Evolutionary conservation across 352 stramenopile species (phyloP).

Genomic region (Phytophthora foliorum): DNA sequence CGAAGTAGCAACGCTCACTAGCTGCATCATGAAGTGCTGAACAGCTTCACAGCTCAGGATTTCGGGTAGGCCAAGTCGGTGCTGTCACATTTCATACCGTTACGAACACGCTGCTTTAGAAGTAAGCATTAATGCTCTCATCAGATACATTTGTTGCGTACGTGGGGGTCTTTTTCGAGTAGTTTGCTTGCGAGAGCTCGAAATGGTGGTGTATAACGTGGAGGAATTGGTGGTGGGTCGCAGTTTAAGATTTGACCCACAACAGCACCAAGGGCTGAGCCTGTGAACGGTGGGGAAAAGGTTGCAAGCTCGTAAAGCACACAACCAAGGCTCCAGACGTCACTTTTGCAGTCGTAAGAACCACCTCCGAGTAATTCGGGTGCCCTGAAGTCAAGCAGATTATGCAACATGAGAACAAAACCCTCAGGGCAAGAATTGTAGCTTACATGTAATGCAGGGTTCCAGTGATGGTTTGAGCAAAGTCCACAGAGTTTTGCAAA

Average conservation of each 20-base stretch:
- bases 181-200: slow-evolving; percentile 39
- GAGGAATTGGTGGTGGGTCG: slow-evolving; percentile 37
- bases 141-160: slow-evolving; percentile 10
- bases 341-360: slow-evolving; percentile 74
- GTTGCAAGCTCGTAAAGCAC: slow-evolving; percentile 83
- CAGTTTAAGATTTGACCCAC: slow-evolving; percentile 63
- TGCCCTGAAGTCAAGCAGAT: slow-evolving; percentile 46
- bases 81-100: slow-evolving; percentile 15
- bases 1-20: slow-evolving; percentile 42
- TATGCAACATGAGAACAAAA: slow-evolving; percentile 7
- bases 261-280: slow-evolving; percentile 63
- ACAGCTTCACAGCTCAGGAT: slow-evolving; percentile 40
- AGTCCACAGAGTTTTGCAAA: slow-evolving; percentile 56
- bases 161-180: slow-evolving; percentile 56
- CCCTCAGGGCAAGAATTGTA: neutral
- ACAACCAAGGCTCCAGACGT: slow-evolving; percentile 89
- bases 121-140: neutral
- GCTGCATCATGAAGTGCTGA: slow-evolving; percentile 39
- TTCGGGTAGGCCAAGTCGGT: slow-evolving; percentile 30
- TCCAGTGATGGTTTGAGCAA: slow-evolving; percentile 66
- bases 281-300: slow-evolving; percentile 68
- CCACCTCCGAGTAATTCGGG: slow-evolving; percentile 79
- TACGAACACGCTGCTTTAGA: neutral
- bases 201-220: slow-evolving; percentile 43
- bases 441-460: slow-evolving; percentile 82